Conservation (phyloP, 768 basidiomycete species). For the Auriscalpium microsporum region DNA sequence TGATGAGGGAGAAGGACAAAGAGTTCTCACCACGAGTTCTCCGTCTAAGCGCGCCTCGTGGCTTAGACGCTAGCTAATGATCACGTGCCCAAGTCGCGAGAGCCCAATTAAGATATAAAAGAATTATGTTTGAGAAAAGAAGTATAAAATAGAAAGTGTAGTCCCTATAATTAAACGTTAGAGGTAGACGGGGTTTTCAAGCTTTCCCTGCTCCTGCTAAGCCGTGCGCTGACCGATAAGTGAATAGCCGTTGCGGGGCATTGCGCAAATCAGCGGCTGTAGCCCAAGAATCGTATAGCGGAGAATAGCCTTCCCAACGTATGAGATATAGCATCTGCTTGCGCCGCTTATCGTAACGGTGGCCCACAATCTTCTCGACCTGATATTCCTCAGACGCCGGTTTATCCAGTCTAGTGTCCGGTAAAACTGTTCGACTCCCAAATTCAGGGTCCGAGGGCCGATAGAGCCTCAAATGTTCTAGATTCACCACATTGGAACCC, state of each 20-base stretch:
- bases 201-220: too few species aligned
- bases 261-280: background rate
- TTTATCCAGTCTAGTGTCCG: background rate
- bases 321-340: constrained; percentile 6
- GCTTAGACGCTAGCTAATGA: too few species aligned
- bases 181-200: too few species aligned
- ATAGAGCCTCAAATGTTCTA: constrained; percentile 18
- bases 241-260: background rate
- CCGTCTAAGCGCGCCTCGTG: too few species aligned
- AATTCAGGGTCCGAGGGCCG: constrained; percentile 9
- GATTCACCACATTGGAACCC: constrained; percentile 18
- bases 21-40: too few species aligned
- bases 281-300: constrained; percentile 12
- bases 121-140: too few species aligned
- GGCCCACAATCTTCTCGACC: constrained; percentile 1
- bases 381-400: constrained; percentile 1
- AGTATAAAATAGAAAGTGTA: too few species aligned
- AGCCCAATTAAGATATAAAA: too few species aligned
- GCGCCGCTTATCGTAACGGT: background rate
- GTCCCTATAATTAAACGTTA: too few species aligned
- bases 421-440: background rate
- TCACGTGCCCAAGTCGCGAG: too few species aligned
- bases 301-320: constrained; percentile 10
- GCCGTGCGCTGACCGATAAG: background rate
- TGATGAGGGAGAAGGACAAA: too few species aligned